Evolutionary conservation across 1,284 basidiomycete species (phyloP).

Genomic region (Malassezia caprae): DNA sequence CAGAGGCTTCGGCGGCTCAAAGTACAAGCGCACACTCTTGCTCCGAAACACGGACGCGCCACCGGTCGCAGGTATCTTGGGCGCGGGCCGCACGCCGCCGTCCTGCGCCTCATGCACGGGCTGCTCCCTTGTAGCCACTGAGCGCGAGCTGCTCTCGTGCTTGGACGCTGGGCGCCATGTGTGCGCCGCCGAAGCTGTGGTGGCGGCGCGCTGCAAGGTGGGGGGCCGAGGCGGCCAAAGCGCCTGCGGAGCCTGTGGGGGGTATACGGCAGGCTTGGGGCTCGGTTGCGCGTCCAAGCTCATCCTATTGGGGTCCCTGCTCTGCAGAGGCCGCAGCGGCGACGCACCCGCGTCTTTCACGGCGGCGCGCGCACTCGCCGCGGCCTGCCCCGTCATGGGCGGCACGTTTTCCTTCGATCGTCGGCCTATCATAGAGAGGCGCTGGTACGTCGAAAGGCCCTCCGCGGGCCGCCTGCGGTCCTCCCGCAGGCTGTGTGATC

Average conservation of each 20-base stretch:
- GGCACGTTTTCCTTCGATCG: neutral
- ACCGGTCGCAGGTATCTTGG: neutral
- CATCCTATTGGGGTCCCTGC: neutral
- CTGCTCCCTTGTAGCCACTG: neutral
- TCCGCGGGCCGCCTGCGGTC: neutral
- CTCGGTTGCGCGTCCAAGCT: neutral
- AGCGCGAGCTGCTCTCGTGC: neutral
- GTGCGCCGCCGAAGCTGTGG: neutral
- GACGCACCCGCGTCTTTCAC: neutral
- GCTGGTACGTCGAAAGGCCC: neutral
- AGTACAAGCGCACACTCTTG: slow-evolving; percentile 6
- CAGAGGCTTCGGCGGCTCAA: neutral
- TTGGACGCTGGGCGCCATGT: neutral
- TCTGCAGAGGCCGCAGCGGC: neutral
- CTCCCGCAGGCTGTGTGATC: neutral
- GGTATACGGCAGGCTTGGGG: neutral
- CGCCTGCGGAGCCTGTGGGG: neutral
- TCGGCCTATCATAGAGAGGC: neutral
- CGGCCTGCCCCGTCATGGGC: neutral
- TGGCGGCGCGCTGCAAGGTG: neutral
- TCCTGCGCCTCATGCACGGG: neutral
- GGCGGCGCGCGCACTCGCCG: neutral
- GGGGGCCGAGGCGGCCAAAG: neutral
- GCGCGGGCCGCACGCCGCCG: neutral
- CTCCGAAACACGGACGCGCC: slow-evolving; percentile 2